phyloP scores from a whole-genome alignment of 805 yeast genomes.

The Schwanniomyces occidentalis region DNA sequence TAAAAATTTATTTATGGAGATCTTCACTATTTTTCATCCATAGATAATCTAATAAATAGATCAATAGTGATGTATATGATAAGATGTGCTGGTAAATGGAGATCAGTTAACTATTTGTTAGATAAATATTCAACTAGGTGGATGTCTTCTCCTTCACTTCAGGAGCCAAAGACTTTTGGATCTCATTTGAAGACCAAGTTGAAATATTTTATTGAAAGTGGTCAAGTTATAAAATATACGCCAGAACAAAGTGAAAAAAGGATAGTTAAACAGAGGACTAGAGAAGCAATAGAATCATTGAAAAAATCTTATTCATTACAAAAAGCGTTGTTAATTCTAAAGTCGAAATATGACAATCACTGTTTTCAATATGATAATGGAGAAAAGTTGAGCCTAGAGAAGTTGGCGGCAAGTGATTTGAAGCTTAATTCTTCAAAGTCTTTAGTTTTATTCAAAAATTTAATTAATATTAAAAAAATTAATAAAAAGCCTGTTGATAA shows the following conservation, averaged over 20 bases:
- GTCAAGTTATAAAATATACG: slow-evolving; percentile 21
- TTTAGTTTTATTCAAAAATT: slow-evolving; percentile 26
- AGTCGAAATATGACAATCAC: slow-evolving; percentile 29
- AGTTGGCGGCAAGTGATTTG: slow-evolving; percentile 24
- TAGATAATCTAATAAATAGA: neutral
- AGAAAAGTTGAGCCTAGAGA: slow-evolving; percentile 20
- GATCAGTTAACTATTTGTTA: neutral
- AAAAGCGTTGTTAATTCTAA: slow-evolving; percentile 28
- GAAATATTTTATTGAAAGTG: slow-evolving; percentile 28
- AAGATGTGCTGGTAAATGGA: neutral
- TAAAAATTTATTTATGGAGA: neutral
- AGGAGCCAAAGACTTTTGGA: neutral
- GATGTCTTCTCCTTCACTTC: neutral
- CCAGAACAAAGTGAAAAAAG: slow-evolving; percentile 15
- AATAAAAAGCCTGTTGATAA: slow-evolving; percentile 37
- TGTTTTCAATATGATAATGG: slow-evolving; percentile 26
- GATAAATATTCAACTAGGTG: neutral
- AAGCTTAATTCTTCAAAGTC: slow-evolving; percentile 19
- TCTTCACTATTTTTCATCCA: neutral
- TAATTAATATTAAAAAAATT: slow-evolving; percentile 24
- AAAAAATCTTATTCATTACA: slow-evolving; percentile 7
- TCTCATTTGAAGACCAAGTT: slow-evolving; percentile 18
- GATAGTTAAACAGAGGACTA: slow-evolving; percentile 2
- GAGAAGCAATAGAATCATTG: neutral
- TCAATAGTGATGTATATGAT: too few relatives aligned